phyloP scores from a whole-genome alignment of 352 stramenopile species.

The Globisporangium nodosum region DNA sequence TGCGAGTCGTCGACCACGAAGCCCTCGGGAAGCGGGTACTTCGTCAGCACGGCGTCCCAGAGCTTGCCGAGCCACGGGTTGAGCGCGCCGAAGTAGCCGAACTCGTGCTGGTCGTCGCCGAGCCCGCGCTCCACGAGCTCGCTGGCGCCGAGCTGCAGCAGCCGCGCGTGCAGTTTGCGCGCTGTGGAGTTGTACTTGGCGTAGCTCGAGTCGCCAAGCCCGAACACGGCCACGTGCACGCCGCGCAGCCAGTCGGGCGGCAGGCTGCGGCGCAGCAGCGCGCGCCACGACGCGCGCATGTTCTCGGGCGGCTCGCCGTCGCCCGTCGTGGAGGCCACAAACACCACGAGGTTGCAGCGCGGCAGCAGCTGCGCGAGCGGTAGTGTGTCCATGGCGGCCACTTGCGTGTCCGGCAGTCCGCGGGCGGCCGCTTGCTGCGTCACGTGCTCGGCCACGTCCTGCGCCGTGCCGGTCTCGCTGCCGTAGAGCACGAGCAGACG shows the following conservation, averaged over 20 bases:
- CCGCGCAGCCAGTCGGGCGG: slow-evolving; percentile 49
- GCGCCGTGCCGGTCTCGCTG: slow-evolving; percentile 85
- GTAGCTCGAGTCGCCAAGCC: slow-evolving; percentile 90
- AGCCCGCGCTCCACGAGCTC: slow-evolving; percentile 75
- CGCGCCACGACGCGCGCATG: slow-evolving; percentile 83
- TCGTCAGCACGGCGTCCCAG: slow-evolving; percentile 46
- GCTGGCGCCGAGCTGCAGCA: slow-evolving; percentile 81
- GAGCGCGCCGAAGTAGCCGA: slow-evolving; percentile 81
- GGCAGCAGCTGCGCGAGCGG: slow-evolving; percentile 42
- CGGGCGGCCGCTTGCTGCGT: slow-evolving; percentile 58
- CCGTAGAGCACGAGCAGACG: slow-evolving; percentile 86
- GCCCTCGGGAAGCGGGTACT: slow-evolving; percentile 44
- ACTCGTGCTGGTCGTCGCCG: slow-evolving; percentile 86
- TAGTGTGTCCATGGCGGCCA: slow-evolving; percentile 67
- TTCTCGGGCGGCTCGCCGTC: slow-evolving; percentile 91
- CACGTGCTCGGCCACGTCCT: slow-evolving; percentile 84
- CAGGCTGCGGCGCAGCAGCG: slow-evolving; percentile 84
- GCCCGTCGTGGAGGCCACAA: slow-evolving; percentile 89
- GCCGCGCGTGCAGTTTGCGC: slow-evolving; percentile 70
- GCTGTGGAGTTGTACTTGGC: slow-evolving; percentile 91
- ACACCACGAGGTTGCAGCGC: slow-evolving; percentile 66
- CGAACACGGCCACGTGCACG: slow-evolving; percentile 86
- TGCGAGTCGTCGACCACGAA: slow-evolving; percentile 61
- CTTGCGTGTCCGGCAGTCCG: slow-evolving; percentile 44
- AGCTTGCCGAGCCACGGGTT: slow-evolving; percentile 79